Conservation (phyloP, 2,329 filamentous ascomycete species). For the Trichoderma atrobrunneum region DNA sequence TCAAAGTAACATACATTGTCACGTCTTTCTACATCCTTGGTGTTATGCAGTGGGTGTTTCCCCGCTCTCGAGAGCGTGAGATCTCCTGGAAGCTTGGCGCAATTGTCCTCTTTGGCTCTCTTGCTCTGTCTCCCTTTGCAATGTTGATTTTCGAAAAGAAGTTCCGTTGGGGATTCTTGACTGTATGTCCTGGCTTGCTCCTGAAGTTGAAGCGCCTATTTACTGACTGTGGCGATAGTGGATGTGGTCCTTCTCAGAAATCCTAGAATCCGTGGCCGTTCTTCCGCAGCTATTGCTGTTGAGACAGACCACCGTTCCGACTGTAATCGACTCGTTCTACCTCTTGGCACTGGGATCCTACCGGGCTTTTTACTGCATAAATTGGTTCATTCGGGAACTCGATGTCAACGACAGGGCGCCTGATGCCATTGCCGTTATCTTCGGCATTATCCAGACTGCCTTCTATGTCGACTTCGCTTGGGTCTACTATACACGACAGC, state of each 20-base stretch:
- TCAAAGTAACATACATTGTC: conserved; percentile 86
- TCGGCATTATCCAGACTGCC: conserved; percentile 83
- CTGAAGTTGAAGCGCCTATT: not conserved
- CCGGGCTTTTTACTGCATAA: conserved; percentile 83
- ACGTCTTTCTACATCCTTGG: conserved; percentile 83
- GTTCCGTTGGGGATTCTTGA: conserved; percentile 45
- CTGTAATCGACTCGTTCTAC: conserved; percentile 96
- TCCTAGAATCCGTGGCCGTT: conserved; percentile 87
- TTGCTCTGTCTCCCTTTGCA: conserved; percentile 68
- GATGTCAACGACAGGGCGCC: conserved; percentile 58
- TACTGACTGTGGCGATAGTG: conserved; percentile 49
- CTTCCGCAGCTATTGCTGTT: conserved; percentile 89
- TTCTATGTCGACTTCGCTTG: conserved; percentile 93
- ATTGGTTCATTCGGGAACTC: conserved; percentile 75
- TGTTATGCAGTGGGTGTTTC: conserved; percentile 82
- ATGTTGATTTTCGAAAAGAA: conserved; percentile 62
- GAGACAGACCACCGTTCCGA: conserved; percentile 91
- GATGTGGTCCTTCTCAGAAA: conserved; percentile 83
- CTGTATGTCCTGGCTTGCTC: conserved; percentile 40
- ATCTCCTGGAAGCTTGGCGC: conserved; percentile 89
- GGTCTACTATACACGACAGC: conserved; percentile 92
- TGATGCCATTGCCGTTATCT: conserved; percentile 74
- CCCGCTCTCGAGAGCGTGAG: conserved; percentile 85
- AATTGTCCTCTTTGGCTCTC: conserved; percentile 62
- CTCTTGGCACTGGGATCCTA: conserved; percentile 84